Evolutionary conservation across 768 basidiomycete species (phyloP), one percentile per base, ranked within the genome.

Genomic region (Dacryopinax primogenitus): DNA sequence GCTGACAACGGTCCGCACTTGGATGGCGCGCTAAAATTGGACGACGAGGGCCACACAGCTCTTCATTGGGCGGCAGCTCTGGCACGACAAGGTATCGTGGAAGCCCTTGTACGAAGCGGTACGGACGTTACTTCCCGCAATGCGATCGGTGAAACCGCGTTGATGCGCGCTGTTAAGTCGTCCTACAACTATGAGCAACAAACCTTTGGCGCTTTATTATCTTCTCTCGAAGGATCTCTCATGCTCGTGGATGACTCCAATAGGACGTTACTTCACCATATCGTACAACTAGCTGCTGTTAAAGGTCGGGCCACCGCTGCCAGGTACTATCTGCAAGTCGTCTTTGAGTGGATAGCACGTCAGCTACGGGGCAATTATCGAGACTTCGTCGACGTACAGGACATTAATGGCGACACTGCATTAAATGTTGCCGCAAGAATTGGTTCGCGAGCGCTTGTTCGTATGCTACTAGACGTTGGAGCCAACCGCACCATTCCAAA

Each of bases 381-480:
- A 70, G 85, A 83, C 3, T 76, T 97, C 62, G 86, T 98, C 12
- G 92, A 98, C 74, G 77, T 95, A 41, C 90, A 92, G 75, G 96
- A 99, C 72, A 85, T 90, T 69, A 87, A 97, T 73, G 96, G 95
- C 0, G 96, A 99, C 72, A 97, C 95, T 0, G 92, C 92, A 6
- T 74, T 99, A 71, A 96, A 96, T 76, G 90, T 98, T 70, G 92
- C 95, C 15, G 94, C 95, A 0, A 77, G 95, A 65, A 88, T 98
- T 0, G 96, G 96, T 1, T 96, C 92, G 73, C 80, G 88, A 67
- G 86, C 87, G 67, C 74, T 98, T 66, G 92, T 97, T 15, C 80
- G 87, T 70, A 86, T 91, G 1, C 75, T 98, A 69, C 70, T 99
- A 66, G 94, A 96, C 71, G 90, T 92, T 7, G 93, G 92, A 13